Conservation (phyloP, 225 moss, liverwort and hornwort species). For the Pseudisothecium myosuroides region DNA sequence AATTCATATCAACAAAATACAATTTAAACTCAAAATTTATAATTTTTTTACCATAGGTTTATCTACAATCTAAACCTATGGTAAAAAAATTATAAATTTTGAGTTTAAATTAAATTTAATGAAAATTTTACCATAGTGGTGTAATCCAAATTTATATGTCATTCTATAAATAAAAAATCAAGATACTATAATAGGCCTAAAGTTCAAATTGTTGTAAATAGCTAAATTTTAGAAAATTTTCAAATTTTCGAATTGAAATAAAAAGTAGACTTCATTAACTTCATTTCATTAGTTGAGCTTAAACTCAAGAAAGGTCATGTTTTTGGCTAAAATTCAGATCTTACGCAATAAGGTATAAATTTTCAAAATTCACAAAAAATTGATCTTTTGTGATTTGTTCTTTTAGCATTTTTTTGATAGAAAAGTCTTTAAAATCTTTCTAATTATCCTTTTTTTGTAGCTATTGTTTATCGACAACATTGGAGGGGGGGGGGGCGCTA, state of each 20-base stretch:
- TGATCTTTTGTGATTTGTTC: fast-evolving
- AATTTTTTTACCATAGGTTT: too few relatives aligned
- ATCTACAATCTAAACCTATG: too few relatives aligned
- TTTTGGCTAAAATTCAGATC: background rate
- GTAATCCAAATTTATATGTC: background rate
- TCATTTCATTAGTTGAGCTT: background rate
- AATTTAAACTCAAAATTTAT: too few relatives aligned
- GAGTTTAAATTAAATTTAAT: too few relatives aligned
- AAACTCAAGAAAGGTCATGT: background rate
- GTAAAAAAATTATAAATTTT: too few relatives aligned
- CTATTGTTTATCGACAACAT: too few relatives aligned
- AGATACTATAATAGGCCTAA: background rate
- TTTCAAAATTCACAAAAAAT: background rate
- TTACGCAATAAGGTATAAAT: background rate
- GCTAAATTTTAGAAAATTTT: background rate
- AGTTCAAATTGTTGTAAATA: background rate
- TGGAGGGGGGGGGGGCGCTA: too few relatives aligned
- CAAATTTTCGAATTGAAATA: background rate
- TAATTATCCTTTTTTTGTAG: background rate
- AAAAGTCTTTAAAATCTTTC: background rate
- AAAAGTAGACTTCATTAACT: background rate
- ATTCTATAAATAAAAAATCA: background rate
- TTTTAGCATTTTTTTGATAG: too few relatives aligned
- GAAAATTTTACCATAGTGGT: too few relatives aligned
- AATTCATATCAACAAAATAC: too few relatives aligned